phyloP scores from a whole-genome alignment of 495 filamentous ascomycete species.

The Aspergillus asperescens region DNA sequence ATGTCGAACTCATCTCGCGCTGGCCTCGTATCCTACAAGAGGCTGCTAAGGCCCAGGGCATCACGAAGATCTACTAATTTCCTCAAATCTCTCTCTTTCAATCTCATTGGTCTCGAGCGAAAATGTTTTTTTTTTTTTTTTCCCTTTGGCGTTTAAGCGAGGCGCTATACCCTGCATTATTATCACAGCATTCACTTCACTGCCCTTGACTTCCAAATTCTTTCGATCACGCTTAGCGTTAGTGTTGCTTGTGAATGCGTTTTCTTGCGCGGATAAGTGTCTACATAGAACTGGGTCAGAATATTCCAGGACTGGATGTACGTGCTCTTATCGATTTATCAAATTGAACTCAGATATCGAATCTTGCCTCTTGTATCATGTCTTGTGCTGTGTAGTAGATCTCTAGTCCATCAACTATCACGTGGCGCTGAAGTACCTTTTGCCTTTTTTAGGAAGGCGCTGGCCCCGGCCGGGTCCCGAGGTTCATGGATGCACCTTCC shows the following conservation, averaged over 20 bases:
- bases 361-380: too few species aligned
- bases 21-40: slow-evolving; percentile 44
- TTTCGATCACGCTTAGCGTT: slow-evolving; percentile 3
- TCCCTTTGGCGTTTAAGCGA: slow-evolving; percentile 23
- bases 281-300: too few species aligned
- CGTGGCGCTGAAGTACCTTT: too few species aligned
- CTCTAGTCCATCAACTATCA: too few species aligned
- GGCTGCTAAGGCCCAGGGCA: slow-evolving; percentile 30
- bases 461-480: too few species aligned
- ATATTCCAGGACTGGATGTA: too few species aligned
- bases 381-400: too few species aligned
- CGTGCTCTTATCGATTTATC: too few species aligned
- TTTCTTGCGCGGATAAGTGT: too few species aligned
- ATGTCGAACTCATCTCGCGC: slow-evolving; percentile 43
- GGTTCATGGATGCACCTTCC: too few species aligned
- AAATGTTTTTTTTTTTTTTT: background rate
- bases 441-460: too few species aligned
- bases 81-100: background rate
- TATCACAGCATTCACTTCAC: background rate
- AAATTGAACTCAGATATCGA: too few species aligned
- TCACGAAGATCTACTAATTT: background rate
- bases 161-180: slow-evolving; percentile 36
- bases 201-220: background rate
- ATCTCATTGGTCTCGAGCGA: background rate
- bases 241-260: background rate